Base-by-base conservation (phyloP, 306 rosid species). In the Inga oerstediana region DNA sequence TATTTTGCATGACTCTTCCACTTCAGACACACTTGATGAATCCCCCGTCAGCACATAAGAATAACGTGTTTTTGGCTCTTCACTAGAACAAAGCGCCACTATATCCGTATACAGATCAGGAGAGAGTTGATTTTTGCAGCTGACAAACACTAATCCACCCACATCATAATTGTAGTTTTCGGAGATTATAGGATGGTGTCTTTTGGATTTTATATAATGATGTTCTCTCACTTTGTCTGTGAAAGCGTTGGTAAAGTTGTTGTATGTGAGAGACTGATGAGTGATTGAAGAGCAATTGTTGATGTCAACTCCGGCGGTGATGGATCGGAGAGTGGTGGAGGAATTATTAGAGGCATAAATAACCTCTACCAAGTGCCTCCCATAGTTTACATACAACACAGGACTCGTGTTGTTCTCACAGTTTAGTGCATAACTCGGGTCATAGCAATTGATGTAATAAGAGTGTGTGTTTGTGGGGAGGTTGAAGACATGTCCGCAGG, bases 1-100 rank as follows among this genome's bases (percentile, higher is more conserved):
- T 17, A 79, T 34, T 5, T 75, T 69, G 1, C 82, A 79, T 1
- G 56, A 79, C 67, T 68, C 76, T n/a, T 1, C 27, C 67, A 79
- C 68, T 17, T 68, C 20, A 8, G 4, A 4, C 1, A 69, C 76
- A 0, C 15, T 1, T n/a, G n/a, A n/a, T 2, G 44, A 10, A 5
- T 22, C 0, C 22, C 43, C 1, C 0, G 13, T 27, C 66, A 79
- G 20, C 58, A 54, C 70, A 16, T 69, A 79, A 52, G 77, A 51
- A 54, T 79, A 39, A 16, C 1, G 39, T 24, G 8, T 1, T 35
- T 48, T 9, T 4, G 15, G 5, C 0, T 2, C 37, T 16, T 37
- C 70, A 20, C 8, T 49, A 20, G 35, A 8, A 16, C 70, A 70
- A 22, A 30, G 54, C 12, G 43, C 7, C 2, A 14, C 44, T 14